A percentile compares a stretch with the other conserved stretches of the same genome.
Conservation (phyloP, 352 stramenopile species). For the Discostella stelligera region DNA sequence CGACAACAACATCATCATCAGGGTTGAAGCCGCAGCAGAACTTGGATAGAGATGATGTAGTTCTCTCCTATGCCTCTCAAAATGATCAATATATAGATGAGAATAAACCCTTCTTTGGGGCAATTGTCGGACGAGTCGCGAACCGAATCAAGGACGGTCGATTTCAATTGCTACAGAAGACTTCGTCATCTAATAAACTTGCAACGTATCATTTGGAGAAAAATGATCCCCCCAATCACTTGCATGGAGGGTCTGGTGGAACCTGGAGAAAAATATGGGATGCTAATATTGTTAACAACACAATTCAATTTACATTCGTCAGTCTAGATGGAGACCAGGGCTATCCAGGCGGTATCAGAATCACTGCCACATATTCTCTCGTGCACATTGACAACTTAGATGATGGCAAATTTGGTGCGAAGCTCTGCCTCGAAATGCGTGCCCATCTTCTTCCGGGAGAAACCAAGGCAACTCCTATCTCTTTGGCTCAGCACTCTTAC, state of each 20-base stretch:
- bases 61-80: conserved; percentile 58
- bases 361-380: conserved; percentile 67
- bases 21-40: neutral
- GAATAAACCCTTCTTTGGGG: conserved; percentile 63
- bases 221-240: conserved; percentile 71
- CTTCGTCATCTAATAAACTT: conserved; percentile 12
- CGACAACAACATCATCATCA: neutral
- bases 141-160: conserved; percentile 69
- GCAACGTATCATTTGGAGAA: conserved; percentile 57
- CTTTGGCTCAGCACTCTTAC: conserved; percentile 72
- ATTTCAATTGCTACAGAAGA: conserved; percentile 48
- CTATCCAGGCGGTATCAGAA: conserved; percentile 61
- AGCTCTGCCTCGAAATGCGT: conserved; percentile 56
- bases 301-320: conserved; percentile 50
- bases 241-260: conserved; percentile 66
- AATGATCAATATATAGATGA: conserved; percentile 42
- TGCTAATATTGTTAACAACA: conserved; percentile 36
- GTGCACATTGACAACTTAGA: conserved; percentile 16
- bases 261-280: conserved; percentile 62
- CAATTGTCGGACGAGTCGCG: conserved; percentile 68
- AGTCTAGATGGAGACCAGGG: conserved; percentile 67
- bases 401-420: conserved; percentile 14
- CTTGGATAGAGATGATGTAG: conserved; percentile 54
- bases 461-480: conserved; percentile 57
- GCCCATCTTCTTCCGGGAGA: conserved; percentile 45